Conservation (phyloP, 169 alveolate species). For the Cryptosporidium andersoni region DNA sequence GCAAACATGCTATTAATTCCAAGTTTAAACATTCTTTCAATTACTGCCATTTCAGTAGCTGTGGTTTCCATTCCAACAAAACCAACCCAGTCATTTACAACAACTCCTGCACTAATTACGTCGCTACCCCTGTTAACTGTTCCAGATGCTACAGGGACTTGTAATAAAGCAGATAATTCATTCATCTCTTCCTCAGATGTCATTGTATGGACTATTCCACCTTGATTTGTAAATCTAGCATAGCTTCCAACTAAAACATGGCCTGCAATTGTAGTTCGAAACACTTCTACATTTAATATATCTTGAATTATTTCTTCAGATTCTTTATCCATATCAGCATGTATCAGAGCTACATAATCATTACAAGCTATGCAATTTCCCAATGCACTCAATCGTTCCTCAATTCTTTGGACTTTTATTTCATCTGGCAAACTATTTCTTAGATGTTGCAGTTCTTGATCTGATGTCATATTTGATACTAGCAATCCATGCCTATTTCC, state of each 20-base stretch:
- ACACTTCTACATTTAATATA: conserved; percentile 96
- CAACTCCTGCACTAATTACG: conserved; percentile 93
- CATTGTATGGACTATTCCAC: conserved; percentile 97
- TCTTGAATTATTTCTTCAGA: conserved; percentile 98
- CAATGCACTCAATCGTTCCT: conserved; percentile 97
- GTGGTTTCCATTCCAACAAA: conserved; percentile 99
- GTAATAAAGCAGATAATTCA: conserved; percentile 93
- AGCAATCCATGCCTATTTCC: conserved; percentile 96
- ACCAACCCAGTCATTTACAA: conserved; percentile 98
- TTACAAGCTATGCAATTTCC: conserved; percentile 98
- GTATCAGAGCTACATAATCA: conserved; percentile 97
- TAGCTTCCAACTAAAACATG: conserved; percentile 98
- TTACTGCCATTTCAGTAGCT: conserved; percentile 95
- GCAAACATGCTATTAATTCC: conserved; percentile 78
- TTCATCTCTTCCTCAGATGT: conserved; percentile 97
- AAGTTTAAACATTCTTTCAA: conserved; percentile 93
- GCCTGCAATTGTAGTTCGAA: conserved; percentile 98
- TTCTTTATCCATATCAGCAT: conserved; percentile 97
- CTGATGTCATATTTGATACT: conserved; percentile 97
- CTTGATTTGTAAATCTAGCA: conserved; percentile 93
- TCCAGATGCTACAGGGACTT: conserved; percentile 98
- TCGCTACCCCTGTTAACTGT: conserved; percentile 99
- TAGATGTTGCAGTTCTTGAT: conserved; percentile 93
- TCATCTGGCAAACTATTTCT: conserved; percentile 96
- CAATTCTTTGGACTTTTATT: conserved; percentile 93